These are phyloP conservation scores for Linaria vulgaris DNA, from an alignment of 257 asterid species.

Conservation along the genomic window DNA sequence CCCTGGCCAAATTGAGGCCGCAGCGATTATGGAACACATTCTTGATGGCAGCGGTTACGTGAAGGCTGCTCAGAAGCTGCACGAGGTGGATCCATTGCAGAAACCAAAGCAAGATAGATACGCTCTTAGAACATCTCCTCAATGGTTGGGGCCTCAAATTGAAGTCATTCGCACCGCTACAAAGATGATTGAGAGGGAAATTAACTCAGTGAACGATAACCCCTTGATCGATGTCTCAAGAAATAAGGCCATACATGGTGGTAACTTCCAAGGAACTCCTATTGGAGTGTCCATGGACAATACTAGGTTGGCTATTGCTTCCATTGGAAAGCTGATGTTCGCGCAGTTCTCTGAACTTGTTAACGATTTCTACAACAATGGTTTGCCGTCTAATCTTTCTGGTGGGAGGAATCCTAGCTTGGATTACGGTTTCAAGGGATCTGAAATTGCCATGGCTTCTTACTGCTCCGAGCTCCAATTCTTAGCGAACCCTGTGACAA, in stretches of 20 bases:
- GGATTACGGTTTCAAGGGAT: constrained; percentile 54
- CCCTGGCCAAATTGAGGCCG: constrained; percentile 60
- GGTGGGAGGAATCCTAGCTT: constrained; percentile 56
- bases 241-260: constrained; percentile 56
- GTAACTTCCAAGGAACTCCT: constrained; percentile 60
- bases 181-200: constrained; percentile 55
- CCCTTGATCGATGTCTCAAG: constrained; percentile 54
- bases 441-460: constrained; percentile 60
- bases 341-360: constrained; percentile 55
- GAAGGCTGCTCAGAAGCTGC: constrained; percentile 39
- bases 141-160: constrained; percentile 61
- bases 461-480: constrained; percentile 60
- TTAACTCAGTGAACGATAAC: constrained; percentile 55
- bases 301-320: constrained; percentile 42
- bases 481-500: constrained; percentile 48
- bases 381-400: constrained; percentile 48
- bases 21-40: constrained; percentile 58
- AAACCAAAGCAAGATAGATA: constrained; percentile 58
- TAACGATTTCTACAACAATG: constrained; percentile 56
- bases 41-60: constrained; percentile 47
- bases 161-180: constrained; percentile 55
- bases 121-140: constrained; percentile 54
- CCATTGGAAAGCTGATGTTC: constrained; percentile 48
- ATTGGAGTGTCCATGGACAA: constrained; percentile 65
- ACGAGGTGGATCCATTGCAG: constrained; percentile 48